Conservation (phyloP, 345 rosid genomes). For the Eucalyptus albens region DNA sequence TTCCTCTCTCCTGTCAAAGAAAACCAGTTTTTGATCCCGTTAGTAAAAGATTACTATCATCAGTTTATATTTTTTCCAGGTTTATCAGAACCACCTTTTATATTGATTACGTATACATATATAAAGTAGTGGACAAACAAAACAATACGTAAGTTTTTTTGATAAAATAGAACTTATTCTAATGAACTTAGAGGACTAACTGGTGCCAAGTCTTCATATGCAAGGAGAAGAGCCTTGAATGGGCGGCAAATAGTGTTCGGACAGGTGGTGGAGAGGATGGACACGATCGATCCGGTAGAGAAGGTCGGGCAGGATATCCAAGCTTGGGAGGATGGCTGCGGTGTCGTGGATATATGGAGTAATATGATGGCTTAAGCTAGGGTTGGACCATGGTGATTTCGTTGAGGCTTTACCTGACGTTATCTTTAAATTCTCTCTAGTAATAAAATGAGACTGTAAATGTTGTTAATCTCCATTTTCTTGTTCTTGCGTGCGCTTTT, state of each 20-base stretch:
- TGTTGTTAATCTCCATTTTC: background rate
- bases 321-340: constrained; percentile 41
- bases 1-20: too few species aligned
- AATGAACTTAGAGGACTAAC: constrained; percentile 16
- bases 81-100: too few species aligned
- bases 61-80: too few species aligned
- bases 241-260: constrained; percentile 73
- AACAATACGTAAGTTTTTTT: too few species aligned
- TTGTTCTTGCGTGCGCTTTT: background rate
- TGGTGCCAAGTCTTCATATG: constrained; percentile 78
- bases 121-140: too few species aligned
- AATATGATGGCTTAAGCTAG: background rate
- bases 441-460: background rate
- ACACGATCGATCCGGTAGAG: constrained; percentile 45
- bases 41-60: too few species aligned
- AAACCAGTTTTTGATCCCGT: too few species aligned
- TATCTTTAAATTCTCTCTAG: background rate
- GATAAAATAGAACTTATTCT: too few species aligned
- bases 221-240: constrained; percentile 59
- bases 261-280: constrained; percentile 50
- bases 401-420: background rate
- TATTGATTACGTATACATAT: too few species aligned
- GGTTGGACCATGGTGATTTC: too few species aligned
- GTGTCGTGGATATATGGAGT: background rate
- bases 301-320: constrained; percentile 62